Evolutionary conservation across 2,329 filamentous ascomycete species (phyloP), one percentile per base, ranked within the genome.

Genomic region (Orbilia javanica): DNA sequence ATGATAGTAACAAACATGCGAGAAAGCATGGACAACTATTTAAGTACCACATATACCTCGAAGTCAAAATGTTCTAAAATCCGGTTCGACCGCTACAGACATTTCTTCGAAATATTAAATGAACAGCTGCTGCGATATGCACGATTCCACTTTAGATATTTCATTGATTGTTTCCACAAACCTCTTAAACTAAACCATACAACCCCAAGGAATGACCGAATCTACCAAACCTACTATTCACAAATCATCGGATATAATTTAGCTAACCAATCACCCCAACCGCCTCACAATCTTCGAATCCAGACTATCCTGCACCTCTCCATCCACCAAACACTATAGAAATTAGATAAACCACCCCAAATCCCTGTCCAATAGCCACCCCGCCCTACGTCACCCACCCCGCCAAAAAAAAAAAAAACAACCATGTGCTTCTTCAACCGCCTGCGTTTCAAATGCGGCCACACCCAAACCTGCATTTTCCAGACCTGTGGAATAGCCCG

Each of bases 381-480:
- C n/a, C n/a, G n/a, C 31, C 31, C 31, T 34, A 34, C 31, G 31
- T 34, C 31, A 34, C 10, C 4, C 31, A 5, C 31, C 31, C 31
- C 13, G 2, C 39, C 15, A 50, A 27, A 36, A 27, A 67, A 13
- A 10, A 11, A 11, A 10, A 10, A 36, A 36, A 36, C 7, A 62
- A 5, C 34, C 22, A 75, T 76, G 72, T 77, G 72, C 72, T 77
- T 77, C 66, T 77, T 77, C 72, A 77, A 77, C 60, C 66, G 72
- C 66, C 60, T 77, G 65, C 65, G 72, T 50, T 77, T 77, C 66
- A 69, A 70, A 70, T 77, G 72, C 72, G 72, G 72, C 48, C 65
- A 77, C 60, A 62, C 62, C 44, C 72, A 77, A 77, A 70, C 68
- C 65, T 67, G 31, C 15, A 70, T 77, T 36, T 77, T 68, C 64